A percentile compares a stretch with the other conserved stretches of the same genome.
phyloP scores from a whole-genome alignment of 169 alveolate species.

The Cyclospora cayetanensis region DNA sequence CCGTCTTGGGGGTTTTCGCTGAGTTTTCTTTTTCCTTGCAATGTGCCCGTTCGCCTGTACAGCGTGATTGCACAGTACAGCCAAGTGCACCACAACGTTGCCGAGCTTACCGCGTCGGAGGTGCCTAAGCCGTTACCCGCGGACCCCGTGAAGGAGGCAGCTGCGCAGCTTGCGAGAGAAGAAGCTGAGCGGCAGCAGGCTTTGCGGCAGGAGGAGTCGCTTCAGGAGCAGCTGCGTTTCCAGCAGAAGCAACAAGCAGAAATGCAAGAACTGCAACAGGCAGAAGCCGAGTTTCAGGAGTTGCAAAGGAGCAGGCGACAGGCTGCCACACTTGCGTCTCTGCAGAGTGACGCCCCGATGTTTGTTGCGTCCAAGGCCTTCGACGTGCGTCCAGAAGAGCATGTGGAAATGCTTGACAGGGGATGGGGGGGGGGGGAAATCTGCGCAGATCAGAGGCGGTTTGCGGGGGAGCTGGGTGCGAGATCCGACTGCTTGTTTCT shows the following conservation, averaged over 20 bases:
- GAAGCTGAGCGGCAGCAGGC: neutral
- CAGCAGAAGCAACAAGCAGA: constrained; percentile 63
- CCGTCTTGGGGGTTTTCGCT: neutral
- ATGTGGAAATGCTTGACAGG: neutral
- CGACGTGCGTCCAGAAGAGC: neutral
- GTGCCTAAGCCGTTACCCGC: constrained; percentile 25
- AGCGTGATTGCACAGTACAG: constrained; percentile 57
- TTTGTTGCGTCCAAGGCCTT: neutral
- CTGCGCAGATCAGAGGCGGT: too few relatives aligned
- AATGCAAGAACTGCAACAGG: constrained; percentile 17
- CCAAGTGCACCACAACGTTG: constrained; percentile 69
- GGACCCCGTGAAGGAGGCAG: constrained; percentile 67
- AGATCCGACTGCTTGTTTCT: too few relatives aligned
- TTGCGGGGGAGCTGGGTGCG: too few relatives aligned
- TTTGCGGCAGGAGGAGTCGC: neutral
- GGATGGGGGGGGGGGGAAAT: too few relatives aligned
- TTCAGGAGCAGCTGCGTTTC: constrained; percentile 48
- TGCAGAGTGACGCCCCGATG: neutral
- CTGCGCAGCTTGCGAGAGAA: constrained; percentile 23
- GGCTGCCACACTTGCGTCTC: constrained; percentile 8
- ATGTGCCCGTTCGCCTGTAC: neutral
- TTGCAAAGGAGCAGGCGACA: neutral
- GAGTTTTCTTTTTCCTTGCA: too few relatives aligned
- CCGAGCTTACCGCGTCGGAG: constrained; percentile 52
- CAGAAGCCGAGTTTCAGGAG: constrained; percentile 37